These are phyloP conservation scores for Yamadazyma tumulicola DNA, from an alignment of 805 yeast genomes.

Conservation along the genomic window DNA sequence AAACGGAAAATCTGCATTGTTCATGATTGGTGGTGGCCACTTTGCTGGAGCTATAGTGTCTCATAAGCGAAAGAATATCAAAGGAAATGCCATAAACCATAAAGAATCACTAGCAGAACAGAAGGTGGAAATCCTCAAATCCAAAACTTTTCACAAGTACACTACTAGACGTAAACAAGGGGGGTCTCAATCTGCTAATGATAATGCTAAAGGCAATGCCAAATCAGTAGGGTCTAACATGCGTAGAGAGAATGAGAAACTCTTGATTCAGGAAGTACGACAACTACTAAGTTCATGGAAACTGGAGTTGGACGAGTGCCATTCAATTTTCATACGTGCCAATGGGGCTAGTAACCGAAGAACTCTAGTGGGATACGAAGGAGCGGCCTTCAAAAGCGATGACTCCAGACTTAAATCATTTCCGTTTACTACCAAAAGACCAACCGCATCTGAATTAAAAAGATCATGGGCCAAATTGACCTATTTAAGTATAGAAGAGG, in stretches of 20 bases:
- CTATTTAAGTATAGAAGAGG: slow-evolving; percentile 49
- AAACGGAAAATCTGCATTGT: slow-evolving; percentile 60
- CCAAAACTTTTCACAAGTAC: slow-evolving; percentile 89
- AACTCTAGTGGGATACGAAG: slow-evolving; percentile 64
- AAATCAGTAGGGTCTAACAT: slow-evolving; percentile 92
- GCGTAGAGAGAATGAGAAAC: slow-evolving; percentile 86
- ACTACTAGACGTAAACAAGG: slow-evolving; percentile 97
- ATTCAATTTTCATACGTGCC: slow-evolving; percentile 75
- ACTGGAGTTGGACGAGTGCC: slow-evolving; percentile 54
- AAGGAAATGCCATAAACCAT: slow-evolving; percentile 49
- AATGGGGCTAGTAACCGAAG: slow-evolving; percentile 66
- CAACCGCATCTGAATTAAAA: slow-evolving; percentile 76
- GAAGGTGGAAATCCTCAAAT: slow-evolving; percentile 61
- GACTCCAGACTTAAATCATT: slow-evolving; percentile 66
- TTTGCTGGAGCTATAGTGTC: slow-evolving; percentile 93
- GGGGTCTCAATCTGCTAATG: slow-evolving; percentile 92
- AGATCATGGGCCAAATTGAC: slow-evolving; percentile 81
- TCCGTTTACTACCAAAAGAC: slow-evolving; percentile 89
- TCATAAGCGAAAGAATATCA: slow-evolving; percentile 55
- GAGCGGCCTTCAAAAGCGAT: slow-evolving; percentile 44
- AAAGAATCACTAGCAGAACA: slow-evolving; percentile 53
- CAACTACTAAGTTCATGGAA: slow-evolving; percentile 68
- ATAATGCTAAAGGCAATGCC: slow-evolving; percentile 90
- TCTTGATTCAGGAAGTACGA: slow-evolving; percentile 73
- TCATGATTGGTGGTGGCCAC: slow-evolving; percentile 98